These are phyloP conservation scores for Rhazya stricta DNA, from an alignment of 257 asterid genomes.

Conservation along the genomic window DNA sequence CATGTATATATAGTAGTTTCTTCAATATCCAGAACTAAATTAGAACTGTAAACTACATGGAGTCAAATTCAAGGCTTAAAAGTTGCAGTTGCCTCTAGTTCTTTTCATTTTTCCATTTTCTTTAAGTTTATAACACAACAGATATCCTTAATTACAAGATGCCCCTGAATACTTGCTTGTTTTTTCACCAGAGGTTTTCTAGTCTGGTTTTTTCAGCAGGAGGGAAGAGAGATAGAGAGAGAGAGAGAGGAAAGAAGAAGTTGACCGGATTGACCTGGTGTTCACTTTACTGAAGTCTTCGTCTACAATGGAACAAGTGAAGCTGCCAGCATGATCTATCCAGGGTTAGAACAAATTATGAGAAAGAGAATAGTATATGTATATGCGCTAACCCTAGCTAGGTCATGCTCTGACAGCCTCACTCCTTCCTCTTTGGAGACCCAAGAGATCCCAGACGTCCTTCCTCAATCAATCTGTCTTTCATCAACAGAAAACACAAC, in stretches of 20 bases:
- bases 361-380: no score
- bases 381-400: conserved; percentile 41
- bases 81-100: no score
- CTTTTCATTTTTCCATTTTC: no score
- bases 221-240: not conserved
- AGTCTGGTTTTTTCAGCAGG: not conserved
- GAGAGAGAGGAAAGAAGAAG: not conserved
- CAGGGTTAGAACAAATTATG: conserved; percentile 20
- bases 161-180: not conserved
- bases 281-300: conserved; percentile 6
- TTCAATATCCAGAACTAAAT: no score
- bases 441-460: conserved; percentile 9
- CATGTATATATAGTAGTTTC: no score
- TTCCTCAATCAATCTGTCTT: not conserved
- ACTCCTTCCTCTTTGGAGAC: conserved; percentile 75
- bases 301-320: conserved; percentile 64
- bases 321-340: conserved; percentile 99
- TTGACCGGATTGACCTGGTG: not conserved
- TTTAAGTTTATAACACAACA: no score
- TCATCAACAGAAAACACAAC: not conserved
- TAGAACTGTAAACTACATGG: no score
- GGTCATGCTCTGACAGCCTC: conserved; percentile 99
- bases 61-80: no score
- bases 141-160: no score
- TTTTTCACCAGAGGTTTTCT: not conserved